These are phyloP conservation scores for Solanum hybrid DNA, from an alignment of 305 asterid species.

Conservation along the genomic window DNA sequence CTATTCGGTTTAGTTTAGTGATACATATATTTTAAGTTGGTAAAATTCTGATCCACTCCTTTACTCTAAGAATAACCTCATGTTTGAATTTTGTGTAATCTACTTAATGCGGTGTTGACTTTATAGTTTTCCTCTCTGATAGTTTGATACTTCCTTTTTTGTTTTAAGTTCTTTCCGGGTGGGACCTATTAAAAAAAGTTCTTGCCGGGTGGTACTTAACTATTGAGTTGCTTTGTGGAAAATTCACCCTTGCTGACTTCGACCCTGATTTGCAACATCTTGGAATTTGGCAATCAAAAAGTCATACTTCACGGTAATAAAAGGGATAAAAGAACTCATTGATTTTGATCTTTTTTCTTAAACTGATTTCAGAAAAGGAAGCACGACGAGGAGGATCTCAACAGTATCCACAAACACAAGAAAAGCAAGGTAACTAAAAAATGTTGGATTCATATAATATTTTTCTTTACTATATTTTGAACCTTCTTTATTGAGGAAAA, in stretches of 20 bases:
- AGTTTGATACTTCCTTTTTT: not conserved
- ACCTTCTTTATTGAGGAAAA: not conserved
- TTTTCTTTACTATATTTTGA: not conserved
- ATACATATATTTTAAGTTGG: not conserved
- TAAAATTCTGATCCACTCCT: not conserved
- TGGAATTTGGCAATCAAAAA: not conserved
- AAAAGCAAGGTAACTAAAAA: slow-evolving; percentile 66
- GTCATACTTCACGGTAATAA: not conserved
- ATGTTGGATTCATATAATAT: slow-evolving; percentile 1
- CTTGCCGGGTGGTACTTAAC: not conserved
- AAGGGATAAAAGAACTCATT: not conserved
- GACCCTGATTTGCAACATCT: not conserved
- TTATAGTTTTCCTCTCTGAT: not conserved
- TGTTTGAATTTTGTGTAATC: not conserved
- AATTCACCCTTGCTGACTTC: not conserved
- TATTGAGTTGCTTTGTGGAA: not conserved
- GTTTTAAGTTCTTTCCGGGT: not conserved
- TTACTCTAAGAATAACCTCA: not conserved
- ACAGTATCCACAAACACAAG: slow-evolving; percentile 73
- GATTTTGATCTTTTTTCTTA: not conserved
- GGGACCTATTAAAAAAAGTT: not conserved
- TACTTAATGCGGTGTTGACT: not conserved
- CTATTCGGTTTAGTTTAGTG: not conserved
- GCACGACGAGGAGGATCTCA: slow-evolving; percentile 71
- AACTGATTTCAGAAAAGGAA: slow-evolving; percentile 68